A percentile compares a stretch with the other conserved stretches of the same genome.
Evolutionary conservation across 129 eudicot genomes (phyloP).

Genomic region (Chrysanthemum makinoi): DNA sequence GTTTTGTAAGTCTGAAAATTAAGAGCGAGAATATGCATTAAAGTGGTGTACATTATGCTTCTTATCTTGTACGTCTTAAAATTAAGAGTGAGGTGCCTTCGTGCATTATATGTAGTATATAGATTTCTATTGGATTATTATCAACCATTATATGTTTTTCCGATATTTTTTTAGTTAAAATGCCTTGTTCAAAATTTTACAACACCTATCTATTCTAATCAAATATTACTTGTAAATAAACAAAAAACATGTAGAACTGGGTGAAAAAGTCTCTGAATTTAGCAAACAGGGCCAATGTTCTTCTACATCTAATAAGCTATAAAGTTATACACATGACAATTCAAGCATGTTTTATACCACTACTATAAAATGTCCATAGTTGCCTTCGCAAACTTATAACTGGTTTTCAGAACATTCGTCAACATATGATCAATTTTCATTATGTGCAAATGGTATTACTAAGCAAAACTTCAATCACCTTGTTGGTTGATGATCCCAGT

Average conservation of each 20-base stretch:
- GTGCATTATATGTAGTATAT: too few species aligned
- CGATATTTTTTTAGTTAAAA: too few species aligned
- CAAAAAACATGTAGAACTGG: not conserved
- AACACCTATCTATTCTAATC: not conserved
- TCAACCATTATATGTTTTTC: too few species aligned
- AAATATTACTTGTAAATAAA: not conserved
- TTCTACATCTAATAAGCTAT: not conserved
- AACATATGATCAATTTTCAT: conserved; percentile 19
- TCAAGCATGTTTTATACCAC: conserved; percentile 20
- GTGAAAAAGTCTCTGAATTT: not conserved
- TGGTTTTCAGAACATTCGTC: conserved; percentile 4
- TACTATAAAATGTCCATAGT: conserved; percentile 14
- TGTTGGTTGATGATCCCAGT: conserved; percentile 14
- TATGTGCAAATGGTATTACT: conserved; percentile 21
- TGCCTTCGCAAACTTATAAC: conserved; percentile 14
- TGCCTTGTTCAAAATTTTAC: not conserved
- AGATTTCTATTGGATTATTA: too few species aligned
- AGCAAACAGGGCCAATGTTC: not conserved
- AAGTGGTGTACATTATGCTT: too few species aligned
- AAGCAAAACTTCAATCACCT: conserved; percentile 21
- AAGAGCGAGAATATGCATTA: too few species aligned
- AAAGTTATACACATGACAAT: conserved; percentile 9
- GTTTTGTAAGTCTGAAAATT: too few species aligned
- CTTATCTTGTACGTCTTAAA: too few species aligned
- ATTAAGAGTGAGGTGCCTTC: too few species aligned